phyloP scores from a whole-genome alignment of 805 yeast genomes.

The Debaryomyces prosopidis region DNA sequence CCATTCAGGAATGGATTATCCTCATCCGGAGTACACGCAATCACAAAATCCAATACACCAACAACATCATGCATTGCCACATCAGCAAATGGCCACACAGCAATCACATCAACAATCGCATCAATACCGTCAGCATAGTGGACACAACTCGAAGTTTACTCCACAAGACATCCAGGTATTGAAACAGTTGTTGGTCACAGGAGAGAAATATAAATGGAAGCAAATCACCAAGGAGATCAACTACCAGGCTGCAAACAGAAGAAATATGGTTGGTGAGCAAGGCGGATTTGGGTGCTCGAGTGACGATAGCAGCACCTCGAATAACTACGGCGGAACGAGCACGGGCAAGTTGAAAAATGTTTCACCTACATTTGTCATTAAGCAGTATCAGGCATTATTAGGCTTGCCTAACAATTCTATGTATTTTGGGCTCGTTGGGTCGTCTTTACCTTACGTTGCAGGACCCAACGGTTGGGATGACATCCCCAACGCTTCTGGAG shows the following conservation, averaged over 20 bases:
- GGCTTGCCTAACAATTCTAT: constrained; percentile 52
- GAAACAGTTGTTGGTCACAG: constrained; percentile 47
- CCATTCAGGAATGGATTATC: not conserved
- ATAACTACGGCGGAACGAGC: constrained; percentile 10
- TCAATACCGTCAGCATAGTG: constrained; percentile 1
- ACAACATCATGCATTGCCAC: not conserved
- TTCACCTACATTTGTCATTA: constrained; percentile 54
- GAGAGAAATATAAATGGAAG: constrained; percentile 62
- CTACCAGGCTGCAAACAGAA: constrained; percentile 12
- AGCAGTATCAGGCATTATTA: constrained; percentile 54
- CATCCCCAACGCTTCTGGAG: constrained; percentile 4
- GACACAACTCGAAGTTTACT: constrained; percentile 28
- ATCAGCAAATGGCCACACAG: not conserved
- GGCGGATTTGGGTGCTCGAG: constrained; percentile 1
- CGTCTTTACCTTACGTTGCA: constrained; percentile 56
- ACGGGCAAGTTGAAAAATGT: constrained; percentile 33
- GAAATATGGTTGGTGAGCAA: constrained; percentile 5
- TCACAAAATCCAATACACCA: not conserved
- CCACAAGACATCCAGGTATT: constrained; percentile 48
- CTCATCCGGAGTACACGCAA: not conserved
- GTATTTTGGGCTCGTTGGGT: constrained; percentile 44
- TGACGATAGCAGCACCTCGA: constrained; percentile 10
- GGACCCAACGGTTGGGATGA: constrained; percentile 47
- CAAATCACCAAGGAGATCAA: constrained; percentile 47
- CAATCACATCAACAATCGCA: constrained; percentile 5